phyloP scores from a whole-genome alignment of 345 rosid genomes.

The Clarkia xantiana region DNA sequence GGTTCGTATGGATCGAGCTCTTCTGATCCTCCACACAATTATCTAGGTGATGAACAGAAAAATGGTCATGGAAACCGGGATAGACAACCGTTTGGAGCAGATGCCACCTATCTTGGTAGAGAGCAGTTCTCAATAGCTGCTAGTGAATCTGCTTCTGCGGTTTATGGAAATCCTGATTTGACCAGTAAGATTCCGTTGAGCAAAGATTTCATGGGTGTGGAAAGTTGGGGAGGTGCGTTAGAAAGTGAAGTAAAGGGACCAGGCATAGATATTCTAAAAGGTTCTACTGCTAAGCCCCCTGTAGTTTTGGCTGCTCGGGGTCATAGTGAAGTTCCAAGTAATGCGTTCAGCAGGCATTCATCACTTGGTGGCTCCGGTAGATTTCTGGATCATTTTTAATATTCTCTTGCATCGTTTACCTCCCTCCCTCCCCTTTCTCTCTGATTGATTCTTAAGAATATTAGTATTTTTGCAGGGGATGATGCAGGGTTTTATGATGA shows the following conservation, averaged over 20 bases:
- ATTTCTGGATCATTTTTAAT: conserved; percentile 1
- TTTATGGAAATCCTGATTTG: conserved; percentile 18
- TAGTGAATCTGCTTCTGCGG: conserved; percentile 16
- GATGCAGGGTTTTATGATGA: conserved; percentile 27
- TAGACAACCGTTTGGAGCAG: conserved; percentile 21
- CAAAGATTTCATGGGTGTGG: conserved; percentile 10
- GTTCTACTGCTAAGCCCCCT: conserved; percentile 16
- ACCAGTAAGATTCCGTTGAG: conserved; percentile 14
- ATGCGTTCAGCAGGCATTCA: conserved; percentile 23
- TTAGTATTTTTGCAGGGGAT: conserved; percentile 11
- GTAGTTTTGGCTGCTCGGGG: conserved; percentile 9
- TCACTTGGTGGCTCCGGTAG: conserved; percentile 17
- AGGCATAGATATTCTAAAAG: conserved; percentile 27
- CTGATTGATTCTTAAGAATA: neutral
- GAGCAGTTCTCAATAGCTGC: conserved; percentile 14
- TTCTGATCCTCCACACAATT: conserved; percentile 17
- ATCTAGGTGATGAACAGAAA: conserved; percentile 16
- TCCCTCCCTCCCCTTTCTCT: neutral
- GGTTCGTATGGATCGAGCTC: conserved; percentile 37
- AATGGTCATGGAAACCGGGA: conserved; percentile 17
- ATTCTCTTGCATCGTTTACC: no score
- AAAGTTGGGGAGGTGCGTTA: neutral
- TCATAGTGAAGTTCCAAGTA: conserved; percentile 14
- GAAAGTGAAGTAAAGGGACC: conserved; percentile 17
- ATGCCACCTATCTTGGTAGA: conserved; percentile 17